phyloP scores from a whole-genome alignment of 495 filamentous ascomycete species.

The Poronia punctata region DNA sequence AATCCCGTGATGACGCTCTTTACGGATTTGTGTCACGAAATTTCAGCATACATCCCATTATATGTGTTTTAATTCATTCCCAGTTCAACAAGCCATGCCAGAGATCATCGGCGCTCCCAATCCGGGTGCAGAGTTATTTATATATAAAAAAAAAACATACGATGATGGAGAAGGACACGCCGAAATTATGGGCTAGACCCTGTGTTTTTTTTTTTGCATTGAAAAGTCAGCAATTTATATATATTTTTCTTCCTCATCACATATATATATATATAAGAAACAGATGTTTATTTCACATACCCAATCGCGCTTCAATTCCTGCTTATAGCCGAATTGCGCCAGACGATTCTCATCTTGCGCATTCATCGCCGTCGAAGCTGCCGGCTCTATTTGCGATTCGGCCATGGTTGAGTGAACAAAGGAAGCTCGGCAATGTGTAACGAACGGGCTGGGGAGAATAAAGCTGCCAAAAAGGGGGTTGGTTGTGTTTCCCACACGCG shows the following conservation, averaged over 20 bases:
- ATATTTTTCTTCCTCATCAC: too few relatives aligned
- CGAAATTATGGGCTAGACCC: conserved; percentile 55
- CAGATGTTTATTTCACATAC: background rate
- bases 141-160: too few relatives aligned
- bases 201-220: background rate
- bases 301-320: conserved; percentile 56
- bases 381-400: conserved; percentile 21
- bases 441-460: too few relatives aligned
- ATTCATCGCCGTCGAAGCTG: conserved; percentile 19
- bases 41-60: background rate
- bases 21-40: background rate
- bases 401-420: conserved; percentile 11
- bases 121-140: too few relatives aligned
- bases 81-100: too few relatives aligned
- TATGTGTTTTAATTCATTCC: background rate
- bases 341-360: conserved; percentile 46
- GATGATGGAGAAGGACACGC: conserved; percentile 61
- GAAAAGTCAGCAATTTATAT: background rate
- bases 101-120: too few relatives aligned
- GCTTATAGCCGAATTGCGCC: conserved; percentile 56
- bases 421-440: too few relatives aligned
- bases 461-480: too few relatives aligned
- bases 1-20: conserved; percentile 58
- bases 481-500: too few relatives aligned
- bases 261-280: background rate